These are phyloP conservation scores for Breviolum minutum DNA, from an alignment of 73 alveolate genomes.

Conservation along the genomic window DNA sequence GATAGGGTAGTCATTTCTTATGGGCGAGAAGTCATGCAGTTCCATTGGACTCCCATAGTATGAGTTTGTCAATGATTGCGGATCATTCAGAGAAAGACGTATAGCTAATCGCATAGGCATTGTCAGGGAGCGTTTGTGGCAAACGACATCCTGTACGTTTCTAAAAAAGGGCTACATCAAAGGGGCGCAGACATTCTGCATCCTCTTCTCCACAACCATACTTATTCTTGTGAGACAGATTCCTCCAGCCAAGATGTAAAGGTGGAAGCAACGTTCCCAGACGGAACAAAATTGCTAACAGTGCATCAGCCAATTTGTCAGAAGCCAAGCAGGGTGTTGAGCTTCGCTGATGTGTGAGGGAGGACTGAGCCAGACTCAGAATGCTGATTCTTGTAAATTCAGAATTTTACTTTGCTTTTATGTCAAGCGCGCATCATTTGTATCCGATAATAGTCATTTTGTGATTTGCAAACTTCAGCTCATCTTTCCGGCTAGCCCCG, in stretches of 20 bases:
- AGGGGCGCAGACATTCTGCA: not conserved
- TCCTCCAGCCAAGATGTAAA: not conserved
- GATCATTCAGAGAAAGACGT: too few relatives aligned
- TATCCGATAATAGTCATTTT: too few relatives aligned
- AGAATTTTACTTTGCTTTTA: too few relatives aligned
- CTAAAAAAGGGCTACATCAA: not conserved
- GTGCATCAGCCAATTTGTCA: slow-evolving; percentile 91
- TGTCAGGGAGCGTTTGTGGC: too few relatives aligned
- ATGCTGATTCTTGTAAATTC: not conserved
- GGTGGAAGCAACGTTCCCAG: slow-evolving; percentile 95
- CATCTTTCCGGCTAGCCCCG: not conserved
- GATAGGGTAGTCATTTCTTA: too few relatives aligned
- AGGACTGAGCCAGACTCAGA: not conserved
- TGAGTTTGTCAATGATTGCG: too few relatives aligned
- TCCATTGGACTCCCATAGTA: too few relatives aligned
- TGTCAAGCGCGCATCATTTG: too few relatives aligned
- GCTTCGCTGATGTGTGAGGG: not conserved
- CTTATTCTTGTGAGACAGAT: not conserved
- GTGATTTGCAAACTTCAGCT: too few relatives aligned
- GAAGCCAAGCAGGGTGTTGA: not conserved
- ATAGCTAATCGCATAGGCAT: too few relatives aligned
- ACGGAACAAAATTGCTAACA: slow-evolving; percentile 93
- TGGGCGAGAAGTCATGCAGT: too few relatives aligned
- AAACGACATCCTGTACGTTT: not conserved
- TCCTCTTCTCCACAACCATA: not conserved